These are phyloP conservation scores for Talaromyces sp. DNA, from an alignment of 2,329 filamentous ascomycete species.

Conservation along the genomic window DNA sequence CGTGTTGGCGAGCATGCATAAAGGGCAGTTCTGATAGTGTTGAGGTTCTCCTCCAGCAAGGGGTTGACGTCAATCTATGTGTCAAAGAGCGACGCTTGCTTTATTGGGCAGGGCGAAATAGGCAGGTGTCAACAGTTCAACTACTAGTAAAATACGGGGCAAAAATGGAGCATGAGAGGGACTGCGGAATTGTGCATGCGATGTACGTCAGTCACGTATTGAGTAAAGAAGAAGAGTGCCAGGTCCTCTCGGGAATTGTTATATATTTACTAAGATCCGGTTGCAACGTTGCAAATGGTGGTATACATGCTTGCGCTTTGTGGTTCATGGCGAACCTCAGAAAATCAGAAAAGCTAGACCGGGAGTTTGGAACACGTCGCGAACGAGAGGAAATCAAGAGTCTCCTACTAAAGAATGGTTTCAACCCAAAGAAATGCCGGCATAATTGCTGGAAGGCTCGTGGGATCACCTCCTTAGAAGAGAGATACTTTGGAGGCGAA, in stretches of 20 bases:
- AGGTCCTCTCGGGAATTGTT: neutral
- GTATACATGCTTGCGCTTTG: slow-evolving; percentile 4
- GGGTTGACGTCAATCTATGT: slow-evolving; percentile 1
- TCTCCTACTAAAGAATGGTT: slow-evolving; percentile 7
- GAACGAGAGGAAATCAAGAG: neutral
- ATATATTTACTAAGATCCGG: slow-evolving; percentile 7
- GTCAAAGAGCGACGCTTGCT: neutral
- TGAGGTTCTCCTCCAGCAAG: neutral
- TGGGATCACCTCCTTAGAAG: neutral
- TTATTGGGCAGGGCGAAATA: neutral
- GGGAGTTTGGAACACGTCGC: neutral
- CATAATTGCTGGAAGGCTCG: neutral
- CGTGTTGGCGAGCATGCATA: neutral
- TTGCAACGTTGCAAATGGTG: slow-evolving; percentile 10
- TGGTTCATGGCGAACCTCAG: slow-evolving; percentile 2
- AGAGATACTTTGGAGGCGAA: neutral
- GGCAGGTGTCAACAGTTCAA: neutral
- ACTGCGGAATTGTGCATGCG: slow-evolving; percentile 2
- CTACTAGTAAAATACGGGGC: slow-evolving; percentile 4
- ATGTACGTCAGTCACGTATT: neutral
- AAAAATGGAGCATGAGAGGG: slow-evolving; percentile 7
- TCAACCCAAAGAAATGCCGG: neutral
- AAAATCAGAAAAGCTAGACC: neutral
- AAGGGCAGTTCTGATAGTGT: neutral
- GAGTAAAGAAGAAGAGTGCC: neutral